These are phyloP conservation scores for Fraxinus albicans DNA, from an alignment of 305 asterid species.

Conservation along the genomic window DNA sequence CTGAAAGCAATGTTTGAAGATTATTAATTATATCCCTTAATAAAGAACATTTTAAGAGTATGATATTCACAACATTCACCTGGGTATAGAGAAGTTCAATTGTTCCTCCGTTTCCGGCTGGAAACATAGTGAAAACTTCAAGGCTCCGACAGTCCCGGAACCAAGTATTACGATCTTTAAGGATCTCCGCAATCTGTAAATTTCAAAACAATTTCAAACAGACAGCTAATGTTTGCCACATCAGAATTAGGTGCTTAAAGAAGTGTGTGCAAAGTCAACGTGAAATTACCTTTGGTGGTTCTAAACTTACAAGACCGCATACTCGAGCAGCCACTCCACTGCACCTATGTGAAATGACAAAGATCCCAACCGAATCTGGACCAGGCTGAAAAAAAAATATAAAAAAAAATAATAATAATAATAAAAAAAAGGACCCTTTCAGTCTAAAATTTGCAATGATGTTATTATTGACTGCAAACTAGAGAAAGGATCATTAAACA, in stretches of 20 bases:
- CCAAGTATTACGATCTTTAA: conserved; percentile 90
- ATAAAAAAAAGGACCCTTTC: background rate
- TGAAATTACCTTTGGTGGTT: conserved; percentile 70
- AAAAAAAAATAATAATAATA: background rate
- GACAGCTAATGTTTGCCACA: background rate
- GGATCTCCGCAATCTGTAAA: conserved; percentile 82
- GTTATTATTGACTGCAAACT: background rate
- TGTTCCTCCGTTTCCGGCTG: conserved; percentile 89
- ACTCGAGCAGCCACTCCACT: conserved; percentile 99
- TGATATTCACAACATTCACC: conserved; percentile 37
- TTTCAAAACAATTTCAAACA: background rate
- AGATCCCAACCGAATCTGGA: conserved; percentile 99
- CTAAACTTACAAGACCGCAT: conserved; percentile 95
- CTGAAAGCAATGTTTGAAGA: conserved; percentile 38
- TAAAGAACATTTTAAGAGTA: background rate
- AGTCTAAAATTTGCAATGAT: conserved; percentile 5
- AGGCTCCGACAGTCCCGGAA: conserved; percentile 89
- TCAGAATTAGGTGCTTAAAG: background rate
- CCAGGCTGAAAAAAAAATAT: conserved; percentile 90
- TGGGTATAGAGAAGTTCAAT: conserved; percentile 81
- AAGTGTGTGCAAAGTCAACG: background rate
- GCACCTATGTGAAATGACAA: conserved; percentile 87
- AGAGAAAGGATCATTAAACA: background rate
- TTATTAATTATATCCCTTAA: background rate
- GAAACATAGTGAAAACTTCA: conserved; percentile 81